These are phyloP conservation scores for Lasiodiplodia hormozganensis DNA, from an alignment of 2,329 filamentous ascomycete genomes.

Conservation along the genomic window DNA sequence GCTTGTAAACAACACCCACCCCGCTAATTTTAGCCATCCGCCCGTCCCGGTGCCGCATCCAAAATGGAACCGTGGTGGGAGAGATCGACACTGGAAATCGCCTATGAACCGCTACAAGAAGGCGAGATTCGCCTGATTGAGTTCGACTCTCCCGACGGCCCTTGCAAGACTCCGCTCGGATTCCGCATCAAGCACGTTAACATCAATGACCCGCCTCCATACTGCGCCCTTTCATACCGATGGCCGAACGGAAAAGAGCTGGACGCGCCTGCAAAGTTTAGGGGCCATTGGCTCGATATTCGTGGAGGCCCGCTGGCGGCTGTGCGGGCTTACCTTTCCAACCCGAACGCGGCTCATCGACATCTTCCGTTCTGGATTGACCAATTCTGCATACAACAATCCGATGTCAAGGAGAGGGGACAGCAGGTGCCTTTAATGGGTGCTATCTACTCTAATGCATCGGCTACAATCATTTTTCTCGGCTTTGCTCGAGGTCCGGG, in stretches of 20 bases:
- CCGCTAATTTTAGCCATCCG: too few relatives aligned
- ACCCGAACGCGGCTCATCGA: background rate
- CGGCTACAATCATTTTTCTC: background rate
- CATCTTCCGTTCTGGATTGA: background rate
- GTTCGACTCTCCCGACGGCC: background rate
- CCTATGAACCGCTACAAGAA: background rate
- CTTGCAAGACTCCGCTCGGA: background rate
- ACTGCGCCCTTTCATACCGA: conserved; percentile 5
- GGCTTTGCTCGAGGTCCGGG: background rate
- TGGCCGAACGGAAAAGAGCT: background rate
- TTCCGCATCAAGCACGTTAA: background rate
- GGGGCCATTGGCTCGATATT: background rate
- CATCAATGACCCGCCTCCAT: background rate
- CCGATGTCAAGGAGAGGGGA: background rate
- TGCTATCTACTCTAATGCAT: background rate
- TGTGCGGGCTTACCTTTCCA: background rate
- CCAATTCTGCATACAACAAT: background rate
- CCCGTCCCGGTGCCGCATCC: too few relatives aligned
- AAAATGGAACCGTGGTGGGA: background rate
- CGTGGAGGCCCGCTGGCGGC: background rate
- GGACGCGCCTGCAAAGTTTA: background rate
- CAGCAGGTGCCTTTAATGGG: background rate
- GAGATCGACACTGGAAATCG: background rate
- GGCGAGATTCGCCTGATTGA: background rate
- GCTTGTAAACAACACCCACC: too few relatives aligned